Conservation (phyloP, 2,329 filamentous ascomycete species). For the Pseudopithomyces chartarum region DNA sequence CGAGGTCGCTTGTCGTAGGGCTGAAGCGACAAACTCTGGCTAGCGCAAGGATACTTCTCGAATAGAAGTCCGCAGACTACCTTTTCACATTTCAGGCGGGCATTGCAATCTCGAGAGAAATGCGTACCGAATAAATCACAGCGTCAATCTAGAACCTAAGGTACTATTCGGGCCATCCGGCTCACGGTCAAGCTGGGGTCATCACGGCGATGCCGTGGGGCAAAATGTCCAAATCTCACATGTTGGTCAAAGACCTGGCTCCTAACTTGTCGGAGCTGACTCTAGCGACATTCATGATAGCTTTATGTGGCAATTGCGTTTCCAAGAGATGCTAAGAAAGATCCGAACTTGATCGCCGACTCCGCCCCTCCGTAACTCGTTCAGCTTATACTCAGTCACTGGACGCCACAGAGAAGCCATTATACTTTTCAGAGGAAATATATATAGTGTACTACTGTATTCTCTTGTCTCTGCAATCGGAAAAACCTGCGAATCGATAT, state of each 20-base stretch:
- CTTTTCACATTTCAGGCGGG: neutral
- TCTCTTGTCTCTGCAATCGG: too few relatives aligned
- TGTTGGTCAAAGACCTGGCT: neutral
- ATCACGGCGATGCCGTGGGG: neutral
- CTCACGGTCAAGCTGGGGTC: neutral
- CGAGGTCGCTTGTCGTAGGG: constrained; percentile 1
- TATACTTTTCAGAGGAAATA: too few relatives aligned
- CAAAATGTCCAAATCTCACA: neutral
- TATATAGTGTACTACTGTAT: too few relatives aligned
- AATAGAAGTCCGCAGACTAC: neutral
- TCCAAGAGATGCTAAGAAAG: neutral
- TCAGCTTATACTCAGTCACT: neutral
- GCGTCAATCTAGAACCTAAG: neutral
- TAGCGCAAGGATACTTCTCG: neutral
- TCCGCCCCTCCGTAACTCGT: neutral
- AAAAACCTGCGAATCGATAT: too few relatives aligned
- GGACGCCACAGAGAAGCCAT: neutral
- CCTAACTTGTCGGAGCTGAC: neutral
- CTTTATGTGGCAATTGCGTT: neutral
- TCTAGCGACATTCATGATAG: neutral
- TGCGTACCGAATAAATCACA: neutral
- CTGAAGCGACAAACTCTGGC: neutral
- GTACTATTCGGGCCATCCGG: neutral
- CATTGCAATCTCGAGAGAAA: neutral
- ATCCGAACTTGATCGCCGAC: neutral